phyloP scores from a whole-genome alignment of 2,329 filamentous ascomycete species.

The Verticillium isaacii region DNA sequence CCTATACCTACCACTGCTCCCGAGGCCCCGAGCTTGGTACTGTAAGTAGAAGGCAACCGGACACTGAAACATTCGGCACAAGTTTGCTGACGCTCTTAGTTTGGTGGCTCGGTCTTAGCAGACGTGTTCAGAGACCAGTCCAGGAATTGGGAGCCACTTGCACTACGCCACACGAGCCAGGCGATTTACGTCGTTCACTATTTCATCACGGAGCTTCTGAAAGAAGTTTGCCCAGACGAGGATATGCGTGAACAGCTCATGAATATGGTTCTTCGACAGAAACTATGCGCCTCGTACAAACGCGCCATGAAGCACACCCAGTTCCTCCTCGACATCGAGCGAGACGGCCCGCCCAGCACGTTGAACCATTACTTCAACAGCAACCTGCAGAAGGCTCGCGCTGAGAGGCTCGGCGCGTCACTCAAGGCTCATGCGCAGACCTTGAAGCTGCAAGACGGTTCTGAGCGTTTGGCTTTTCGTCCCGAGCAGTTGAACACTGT shows the following conservation, averaged over 20 bases:
- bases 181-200: conserved; percentile 45
- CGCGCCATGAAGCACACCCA: conserved; percentile 40
- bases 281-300: conserved; percentile 39
- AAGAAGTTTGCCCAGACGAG: conserved; percentile 35
- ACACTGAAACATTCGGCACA: background rate
- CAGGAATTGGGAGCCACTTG: conserved; percentile 44
- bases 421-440: background rate
- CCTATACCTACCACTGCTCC: background rate
- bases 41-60: background rate
- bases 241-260: conserved; percentile 37
- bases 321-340: conserved; percentile 50
- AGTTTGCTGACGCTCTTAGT: conserved; percentile 18
- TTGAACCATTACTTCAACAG: conserved; percentile 49
- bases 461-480: background rate
- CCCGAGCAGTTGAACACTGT: background rate
- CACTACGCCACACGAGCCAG: conserved; percentile 43
- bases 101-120: conserved; percentile 33
- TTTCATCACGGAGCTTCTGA: conserved; percentile 43
- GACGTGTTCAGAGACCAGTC: conserved; percentile 49
- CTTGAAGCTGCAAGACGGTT: too few relatives aligned
- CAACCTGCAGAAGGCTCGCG: conserved; percentile 21
- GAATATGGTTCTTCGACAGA: conserved; percentile 34
- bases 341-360: conserved; percentile 38
- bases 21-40: conserved; percentile 1
- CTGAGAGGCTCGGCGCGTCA: conserved; percentile 1